Evolutionary conservation across 306 rosid species (phyloP), one percentile per base, ranked within the genome.

Genomic region (Cucurbita pepo): DNA sequence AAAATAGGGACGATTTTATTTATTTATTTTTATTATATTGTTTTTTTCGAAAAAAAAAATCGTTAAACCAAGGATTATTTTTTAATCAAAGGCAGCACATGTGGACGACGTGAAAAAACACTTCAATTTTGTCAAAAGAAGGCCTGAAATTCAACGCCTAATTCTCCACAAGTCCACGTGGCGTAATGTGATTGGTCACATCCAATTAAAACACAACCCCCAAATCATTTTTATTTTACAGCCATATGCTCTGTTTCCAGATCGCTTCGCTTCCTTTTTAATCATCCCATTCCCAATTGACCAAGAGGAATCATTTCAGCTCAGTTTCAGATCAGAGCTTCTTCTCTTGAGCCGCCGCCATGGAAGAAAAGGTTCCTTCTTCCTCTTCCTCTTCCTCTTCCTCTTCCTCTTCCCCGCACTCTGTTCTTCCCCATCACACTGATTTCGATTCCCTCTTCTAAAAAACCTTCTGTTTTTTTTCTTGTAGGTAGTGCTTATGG

Each of bases 401-500:
- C 18, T 0, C 10, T 34, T 5, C 15, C 15, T 43, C 25, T 25
- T 5, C 15, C 15, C 43, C 40, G 10, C 6, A 2, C 16, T 30
- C 5, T 6, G 1, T n/a, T 37, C 30, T 54, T 72, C 13, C 12
- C 34, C 48, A 5, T 5, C n/a, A 1, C 53, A 0, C 37, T 11
- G 37, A 4, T 64, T 41, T 6, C 19, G 3, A 18, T 43, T 10
- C 51, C 18, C 14, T 37, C 14, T 62, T 37, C 3, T n/a, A 57
- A 57, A 57, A 57, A 57, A 0, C 7, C 34, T 30, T 22, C 37
- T 44, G 0, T 43, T 11, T 43, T 19, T 18, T 44, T 19, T 14
- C 15, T 47, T 47, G 1, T 37, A 90, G 89, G 85, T 70, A 15
- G 81, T 88, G 10, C 0, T 11, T 38, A 90, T 90, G 97, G 79